These are phyloP conservation scores for Rhizopus arrhizus DNA, from an alignment of 371 early-diverging fungal genomes.

Conservation along the genomic window DNA sequence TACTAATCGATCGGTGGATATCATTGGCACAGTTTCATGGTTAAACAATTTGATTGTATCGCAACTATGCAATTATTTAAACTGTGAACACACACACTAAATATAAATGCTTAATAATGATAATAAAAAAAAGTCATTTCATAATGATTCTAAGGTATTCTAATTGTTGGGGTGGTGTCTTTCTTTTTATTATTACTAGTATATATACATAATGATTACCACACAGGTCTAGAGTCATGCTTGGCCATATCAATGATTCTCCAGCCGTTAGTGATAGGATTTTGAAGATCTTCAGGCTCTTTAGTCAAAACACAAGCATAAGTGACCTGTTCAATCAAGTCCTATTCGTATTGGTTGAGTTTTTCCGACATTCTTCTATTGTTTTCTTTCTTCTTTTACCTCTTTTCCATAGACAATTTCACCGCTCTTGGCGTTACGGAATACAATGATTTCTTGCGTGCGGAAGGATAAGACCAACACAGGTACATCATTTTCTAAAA, in stretches of 20 bases:
- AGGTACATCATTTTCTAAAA: conserved; percentile 90
- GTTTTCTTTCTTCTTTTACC: conserved; percentile 21
- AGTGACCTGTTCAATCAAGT: conserved; percentile 82
- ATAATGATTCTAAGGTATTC: not conserved
- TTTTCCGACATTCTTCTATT: not conserved
- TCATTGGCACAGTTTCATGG: too few relatives aligned
- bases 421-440: conserved; percentile 81
- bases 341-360: conserved; percentile 36
- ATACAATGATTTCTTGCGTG: conserved; percentile 93
- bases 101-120: too few relatives aligned
- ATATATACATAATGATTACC: conserved; percentile 43
- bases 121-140: not conserved
- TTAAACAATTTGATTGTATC: too few relatives aligned
- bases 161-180: not conserved
- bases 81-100: too few relatives aligned
- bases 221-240: conserved; percentile 69
- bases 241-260: conserved; percentile 90
- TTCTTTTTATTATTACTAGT: not conserved
- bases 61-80: too few relatives aligned
- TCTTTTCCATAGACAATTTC: conserved; percentile 89
- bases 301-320: conserved; percentile 91
- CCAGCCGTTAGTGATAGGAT: conserved; percentile 91
- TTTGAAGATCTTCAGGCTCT: conserved; percentile 81
- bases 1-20: not conserved
- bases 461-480: conserved; percentile 88